These are phyloP conservation scores for Fomitopsis serialis DNA, from an alignment of 768 basidiomycete genomes.

Conservation along the genomic window DNA sequence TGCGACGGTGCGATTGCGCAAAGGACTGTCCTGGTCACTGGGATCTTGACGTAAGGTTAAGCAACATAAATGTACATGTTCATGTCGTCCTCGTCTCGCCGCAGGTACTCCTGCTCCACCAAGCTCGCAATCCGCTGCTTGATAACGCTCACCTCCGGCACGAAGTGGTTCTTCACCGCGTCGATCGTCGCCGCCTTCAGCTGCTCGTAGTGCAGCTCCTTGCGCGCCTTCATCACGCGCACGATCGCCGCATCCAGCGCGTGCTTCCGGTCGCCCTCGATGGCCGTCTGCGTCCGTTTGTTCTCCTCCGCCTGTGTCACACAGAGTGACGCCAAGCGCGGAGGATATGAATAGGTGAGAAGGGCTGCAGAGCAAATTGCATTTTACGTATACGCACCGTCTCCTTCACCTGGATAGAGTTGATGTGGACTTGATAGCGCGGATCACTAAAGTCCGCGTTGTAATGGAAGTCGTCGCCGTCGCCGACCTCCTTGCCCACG, in stretches of 20 bases:
- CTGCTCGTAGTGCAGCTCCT: conserved; percentile 74
- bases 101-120: conserved; percentile 84
- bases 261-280: conserved; percentile 82
- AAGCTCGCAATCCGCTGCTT: conserved; percentile 79
- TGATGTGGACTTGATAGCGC: conserved; percentile 80
- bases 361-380: not conserved
- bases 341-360: not conserved
- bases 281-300: conserved; percentile 71
- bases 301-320: conserved; percentile 76
- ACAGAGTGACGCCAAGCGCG: not conserved
- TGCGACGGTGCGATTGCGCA: too few relatives aligned
- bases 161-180: conserved; percentile 83
- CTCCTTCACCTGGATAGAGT: conserved; percentile 92
- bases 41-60: conserved; percentile 25
- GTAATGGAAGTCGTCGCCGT: conserved; percentile 73
- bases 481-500: conserved; percentile 67
- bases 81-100: conserved; percentile 67
- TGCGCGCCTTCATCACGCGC: conserved; percentile 91
- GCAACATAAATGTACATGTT: conserved; percentile 79
- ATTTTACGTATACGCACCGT: conserved; percentile 47
- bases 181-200: conserved; percentile 81
- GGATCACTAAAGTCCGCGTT: conserved; percentile 82
- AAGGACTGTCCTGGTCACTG: too few relatives aligned
- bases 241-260: conserved; percentile 94
- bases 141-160: conserved; percentile 78